Percentiles rank a stretch among this genome's conserved stretches.
Evolutionary conservation across 371 early-diverging fungal genomes (phyloP).

Genomic region (Nosema muscidifuracis): DNA sequence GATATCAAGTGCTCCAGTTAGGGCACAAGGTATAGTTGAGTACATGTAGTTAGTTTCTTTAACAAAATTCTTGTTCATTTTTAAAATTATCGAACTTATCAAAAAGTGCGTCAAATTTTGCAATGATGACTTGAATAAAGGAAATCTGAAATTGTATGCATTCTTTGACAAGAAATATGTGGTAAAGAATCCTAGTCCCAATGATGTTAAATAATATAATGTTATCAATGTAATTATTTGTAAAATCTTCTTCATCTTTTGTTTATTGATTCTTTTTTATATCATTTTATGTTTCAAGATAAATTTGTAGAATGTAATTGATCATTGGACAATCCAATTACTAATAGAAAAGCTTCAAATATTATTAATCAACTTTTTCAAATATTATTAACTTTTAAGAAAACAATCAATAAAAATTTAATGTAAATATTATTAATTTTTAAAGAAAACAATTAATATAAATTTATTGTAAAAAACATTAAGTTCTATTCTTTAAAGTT

Average conservation of each 20-base stretch:
- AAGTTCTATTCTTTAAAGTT: too few species aligned
- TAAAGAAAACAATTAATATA: too few species aligned
- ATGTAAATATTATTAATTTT: too few species aligned
- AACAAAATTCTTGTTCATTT: conserved; percentile 28
- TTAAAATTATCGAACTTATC: conserved; percentile 30
- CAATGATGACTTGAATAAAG: conserved; percentile 54
- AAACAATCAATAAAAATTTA: too few species aligned
- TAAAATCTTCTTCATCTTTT: conserved; percentile 15
- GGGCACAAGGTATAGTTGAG: conserved; percentile 47
- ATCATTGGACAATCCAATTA: too few species aligned
- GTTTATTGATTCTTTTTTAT: too few species aligned
- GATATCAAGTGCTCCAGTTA: conserved; percentile 58
- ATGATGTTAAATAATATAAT: conserved; percentile 44
- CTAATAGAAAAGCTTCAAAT: too few species aligned
- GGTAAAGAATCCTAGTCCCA: conserved; percentile 58
- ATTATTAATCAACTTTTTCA: too few species aligned
- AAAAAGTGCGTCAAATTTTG: conserved; percentile 59
- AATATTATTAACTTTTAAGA: too few species aligned
- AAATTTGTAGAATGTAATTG: too few species aligned
- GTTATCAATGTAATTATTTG: conserved; percentile 16
- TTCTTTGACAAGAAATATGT: conserved; percentile 53
- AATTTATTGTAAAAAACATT: too few species aligned
- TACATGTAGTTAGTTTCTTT: conserved; percentile 14
- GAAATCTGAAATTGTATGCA: conserved; percentile 62
- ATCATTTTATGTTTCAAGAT: too few species aligned